These are phyloP conservation scores for Ogataea zsoltii DNA, from an alignment of 805 yeast genomes.

Conservation along the genomic window DNA sequence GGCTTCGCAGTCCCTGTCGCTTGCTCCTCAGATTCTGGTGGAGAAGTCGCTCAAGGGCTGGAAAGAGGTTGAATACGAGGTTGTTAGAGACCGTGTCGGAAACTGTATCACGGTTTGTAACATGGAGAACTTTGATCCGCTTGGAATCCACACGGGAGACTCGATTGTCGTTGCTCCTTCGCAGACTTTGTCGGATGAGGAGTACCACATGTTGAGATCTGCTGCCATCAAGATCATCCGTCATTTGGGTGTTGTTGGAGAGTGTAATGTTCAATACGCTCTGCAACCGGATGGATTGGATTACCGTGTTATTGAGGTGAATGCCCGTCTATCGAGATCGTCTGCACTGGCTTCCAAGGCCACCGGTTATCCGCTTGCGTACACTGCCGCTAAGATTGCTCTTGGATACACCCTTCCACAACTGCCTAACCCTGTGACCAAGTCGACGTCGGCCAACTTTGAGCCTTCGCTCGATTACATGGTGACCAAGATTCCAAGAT, in stretches of 20 bases:
- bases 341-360: slow-evolving; percentile 98
- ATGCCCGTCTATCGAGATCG: slow-evolving; percentile 95
- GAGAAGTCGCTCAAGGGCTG: slow-evolving; percentile 98
- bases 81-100: slow-evolving; percentile 92
- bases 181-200: slow-evolving; percentile 95
- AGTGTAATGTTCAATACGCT: slow-evolving; percentile 97
- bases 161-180: slow-evolving; percentile 99
- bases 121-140: slow-evolving; percentile 98
- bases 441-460: slow-evolving; percentile 92
- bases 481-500: slow-evolving; percentile 96
- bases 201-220: slow-evolving; percentile 95
- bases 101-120: slow-evolving; percentile 99
- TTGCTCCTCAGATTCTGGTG: slow-evolving; percentile 93
- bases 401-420: slow-evolving; percentile 93
- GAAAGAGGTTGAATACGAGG: slow-evolving; percentile 99
- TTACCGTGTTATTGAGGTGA: slow-evolving; percentile 95
- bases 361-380: slow-evolving; percentile 97
- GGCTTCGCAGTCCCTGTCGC: slow-evolving; percentile 83
- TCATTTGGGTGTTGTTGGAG: slow-evolving; percentile 98
- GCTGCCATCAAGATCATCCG: slow-evolving; percentile 97
- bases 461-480: slow-evolving; percentile 97
- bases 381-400: slow-evolving; percentile 97
- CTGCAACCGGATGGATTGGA: slow-evolving; percentile 94
- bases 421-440: slow-evolving; percentile 93
- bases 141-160: slow-evolving; percentile 98